Base-by-base conservation (phyloP, 148 eudicot genomes). In the Rhododendron ferrugineum region DNA sequence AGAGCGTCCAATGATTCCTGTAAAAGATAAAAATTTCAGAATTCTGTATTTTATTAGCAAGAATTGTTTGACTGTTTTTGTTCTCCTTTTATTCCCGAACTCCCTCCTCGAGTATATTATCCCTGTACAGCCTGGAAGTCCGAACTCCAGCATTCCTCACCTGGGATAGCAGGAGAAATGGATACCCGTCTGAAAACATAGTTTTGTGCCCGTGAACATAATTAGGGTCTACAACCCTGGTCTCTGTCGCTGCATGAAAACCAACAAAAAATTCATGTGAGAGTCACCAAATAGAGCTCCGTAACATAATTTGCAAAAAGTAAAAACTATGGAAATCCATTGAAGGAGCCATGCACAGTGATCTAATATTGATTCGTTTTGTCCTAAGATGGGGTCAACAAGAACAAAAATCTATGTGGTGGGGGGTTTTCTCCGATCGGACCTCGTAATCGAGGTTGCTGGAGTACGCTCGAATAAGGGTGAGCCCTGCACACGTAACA, bases 101-200 rank as follows among this genome's bases (percentile, higher is more conserved):
- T 32, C 37, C 36, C 18, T 68, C 75, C 75, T 26, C 8, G 8
- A 30, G 75, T 30, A 30, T 11, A 30, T 30, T 28, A 30, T 70
- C 75, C 75, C 74, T n/a, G 28, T 70, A 70, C 37, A 30, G 37
- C 22, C 75, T 70, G 15, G 20, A 70, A 70, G 75, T 68, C 36
- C 40, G 4, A 70, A 70, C 37, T 75, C 0, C 64, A 83, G 81
- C 52, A 73, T 52, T 34, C 73, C 74, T 66, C 80, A 95, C 99
- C 99, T 95, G 96, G 64, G 98, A 94, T 62, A 90, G 82, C 86
- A 96, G 81, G 81, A 96, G 90, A 90, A 93, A 96, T 6, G 98
- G 99, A 88, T 88, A 93, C 87, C 66, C 86, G 18, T 96, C 99
- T 32, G 95, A 78, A 80, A 96, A 95, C 95, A 91, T 91, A 90